Evolutionary conservation across 2,329 filamentous ascomycete species (phyloP).

Genomic region (Pseudopyricularia javanii): DNA sequence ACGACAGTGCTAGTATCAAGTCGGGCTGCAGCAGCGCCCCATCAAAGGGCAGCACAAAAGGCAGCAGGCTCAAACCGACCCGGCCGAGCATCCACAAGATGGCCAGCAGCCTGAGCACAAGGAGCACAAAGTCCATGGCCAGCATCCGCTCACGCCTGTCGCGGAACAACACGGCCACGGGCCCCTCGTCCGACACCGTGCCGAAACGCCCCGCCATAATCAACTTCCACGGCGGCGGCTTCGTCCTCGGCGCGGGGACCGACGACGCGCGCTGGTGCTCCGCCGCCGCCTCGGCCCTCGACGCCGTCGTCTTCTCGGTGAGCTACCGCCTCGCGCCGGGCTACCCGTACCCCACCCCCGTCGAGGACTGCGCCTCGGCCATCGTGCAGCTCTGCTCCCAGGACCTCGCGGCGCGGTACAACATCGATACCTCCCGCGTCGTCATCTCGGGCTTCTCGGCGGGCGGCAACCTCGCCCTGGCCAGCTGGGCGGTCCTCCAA

Average conservation of each 20-base stretch:
- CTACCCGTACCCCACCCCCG: conserved; percentile 49
- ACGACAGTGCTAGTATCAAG: not conserved
- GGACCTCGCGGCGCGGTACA: conserved; percentile 19
- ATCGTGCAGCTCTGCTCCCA: conserved; percentile 42
- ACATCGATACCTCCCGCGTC: conserved; percentile 42
- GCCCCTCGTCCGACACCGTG: not conserved
- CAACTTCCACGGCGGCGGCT: conserved; percentile 58
- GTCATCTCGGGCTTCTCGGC: conserved; percentile 53
- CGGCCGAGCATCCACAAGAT: not conserved
- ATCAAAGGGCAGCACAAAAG: not conserved
- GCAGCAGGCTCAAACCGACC: not conserved
- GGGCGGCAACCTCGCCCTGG: conserved; percentile 42
- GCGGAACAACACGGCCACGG: not conserved
- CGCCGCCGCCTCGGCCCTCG: conserved; percentile 17
- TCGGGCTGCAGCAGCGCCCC: not conserved
- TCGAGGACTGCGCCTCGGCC: conserved; percentile 55
- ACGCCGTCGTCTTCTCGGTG: conserved; percentile 49
- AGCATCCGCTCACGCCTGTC: not conserved
- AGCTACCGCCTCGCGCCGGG: conserved; percentile 58
- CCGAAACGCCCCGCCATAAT: conserved; percentile 35
- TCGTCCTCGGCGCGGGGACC: conserved; percentile 48
- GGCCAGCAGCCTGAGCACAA: not conserved
- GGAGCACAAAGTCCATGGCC: not conserved
- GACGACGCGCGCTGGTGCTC: conserved; percentile 51
- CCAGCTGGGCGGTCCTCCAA: conserved; percentile 29